These are phyloP conservation scores for Candida oleophila DNA, from an alignment of 805 yeast species.

Conservation along the genomic window DNA sequence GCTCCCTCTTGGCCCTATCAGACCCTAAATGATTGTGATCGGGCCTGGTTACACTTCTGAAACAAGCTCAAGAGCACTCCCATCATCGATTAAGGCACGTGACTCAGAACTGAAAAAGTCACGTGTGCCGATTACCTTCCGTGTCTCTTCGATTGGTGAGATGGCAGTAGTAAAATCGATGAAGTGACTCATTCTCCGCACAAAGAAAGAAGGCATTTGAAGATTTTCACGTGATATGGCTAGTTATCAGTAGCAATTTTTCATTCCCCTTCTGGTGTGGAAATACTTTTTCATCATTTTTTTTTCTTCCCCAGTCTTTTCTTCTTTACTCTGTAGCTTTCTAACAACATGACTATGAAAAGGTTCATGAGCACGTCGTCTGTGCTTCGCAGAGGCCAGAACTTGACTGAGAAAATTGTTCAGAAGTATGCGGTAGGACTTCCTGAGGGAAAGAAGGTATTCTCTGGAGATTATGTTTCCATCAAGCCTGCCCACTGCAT, in stretches of 20 bases:
- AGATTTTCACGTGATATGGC: constrained; percentile 2
- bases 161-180: background rate
- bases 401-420: constrained; percentile 92
- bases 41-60: background rate
- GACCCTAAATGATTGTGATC: too few relatives aligned
- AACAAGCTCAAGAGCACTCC: background rate
- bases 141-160: background rate
- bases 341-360: background rate
- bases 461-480: constrained; percentile 91
- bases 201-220: background rate
- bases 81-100: too few relatives aligned
- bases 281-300: background rate
- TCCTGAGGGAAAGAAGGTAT: constrained; percentile 71
- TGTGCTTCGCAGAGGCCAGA: constrained; percentile 55
- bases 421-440: constrained; percentile 89
- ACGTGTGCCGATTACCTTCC: background rate
- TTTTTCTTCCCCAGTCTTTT: background rate
- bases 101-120: background rate
- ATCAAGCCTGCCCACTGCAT: constrained; percentile 95
- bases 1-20: too few relatives aligned
- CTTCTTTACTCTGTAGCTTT: constrained; percentile 4
- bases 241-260: background rate
- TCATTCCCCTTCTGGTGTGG: too few relatives aligned
- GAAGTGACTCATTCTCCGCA: constrained; percentile 5
- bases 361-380: constrained; percentile 20